Base-by-base conservation (phyloP, 805 yeast species). In the Zygosaccharomyces lentus region DNA sequence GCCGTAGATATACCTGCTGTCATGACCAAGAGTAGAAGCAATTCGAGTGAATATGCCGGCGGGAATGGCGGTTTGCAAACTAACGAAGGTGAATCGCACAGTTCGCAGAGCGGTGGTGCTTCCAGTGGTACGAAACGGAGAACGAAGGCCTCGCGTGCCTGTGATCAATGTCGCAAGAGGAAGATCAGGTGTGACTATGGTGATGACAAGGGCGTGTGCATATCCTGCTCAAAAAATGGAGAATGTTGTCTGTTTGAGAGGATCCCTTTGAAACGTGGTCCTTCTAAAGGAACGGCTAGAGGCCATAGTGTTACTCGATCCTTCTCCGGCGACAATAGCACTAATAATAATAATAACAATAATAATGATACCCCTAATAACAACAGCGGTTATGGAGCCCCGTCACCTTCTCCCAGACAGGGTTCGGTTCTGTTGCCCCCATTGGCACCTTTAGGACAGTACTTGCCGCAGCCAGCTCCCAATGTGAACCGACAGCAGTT, bases 141-240 rank as follows among this genome's bases (percentile, higher is more conserved):
- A 46, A 74, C 84, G 7, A 85, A 85, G 60, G 88, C 84, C 0
- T 82, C 89, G 1, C 65, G 95, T 43, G 93, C 91, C 1, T 85
- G 95, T 61, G 95, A 85, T 61, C 81, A 82, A 45, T 85, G 93
- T 62, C 73, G 93, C 30, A 72, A 84, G 37, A 83, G 84, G 62
- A 85, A 85, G 59, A 74, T 84, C 17, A 72, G 78, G 45, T 85
- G 95, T 66, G 81, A 84, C 60, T 87, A 85, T 17, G 73, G 73
- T 21, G 64, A 71, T 4, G 70, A 76, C 15, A 75, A 68, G 54
- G 66, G 68, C 8, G 74, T 80, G n/a, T 85, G 95, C 61, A 66
- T 81, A 10, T 81, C 77, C 52, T 85, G 95, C 62, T 59, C 66
- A 12, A 80, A 78, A 58, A 78, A 73, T 55, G 73, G 72, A 38